These are phyloP conservation scores for Chamaenerion angustifolium DNA, from an alignment of 345 rosid species.

Conservation along the genomic window DNA sequence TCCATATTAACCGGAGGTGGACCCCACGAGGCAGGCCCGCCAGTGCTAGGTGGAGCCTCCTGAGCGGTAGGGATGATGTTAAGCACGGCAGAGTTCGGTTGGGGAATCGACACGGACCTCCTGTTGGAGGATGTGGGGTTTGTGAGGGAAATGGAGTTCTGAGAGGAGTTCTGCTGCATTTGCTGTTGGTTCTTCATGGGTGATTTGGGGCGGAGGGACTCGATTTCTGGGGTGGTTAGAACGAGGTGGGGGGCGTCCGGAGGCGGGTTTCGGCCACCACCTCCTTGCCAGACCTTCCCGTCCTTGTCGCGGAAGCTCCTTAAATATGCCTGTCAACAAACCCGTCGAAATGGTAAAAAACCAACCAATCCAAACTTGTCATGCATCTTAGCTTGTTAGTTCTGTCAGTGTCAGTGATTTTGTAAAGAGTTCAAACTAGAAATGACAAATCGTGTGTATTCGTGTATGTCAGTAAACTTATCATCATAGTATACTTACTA, in stretches of 20 bases:
- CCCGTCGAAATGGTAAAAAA: no score
- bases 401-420: no score
- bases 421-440: no score
- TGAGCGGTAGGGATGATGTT: conserved; percentile 6
- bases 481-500: no score
- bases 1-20: conserved; percentile 27
- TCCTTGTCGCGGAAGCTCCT: conserved; percentile 79
- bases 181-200: conserved; percentile 97
- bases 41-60: no score
- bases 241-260: conserved; percentile 87
- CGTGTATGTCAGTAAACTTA: no score
- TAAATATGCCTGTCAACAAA: conserved; percentile 39
- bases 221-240: conserved; percentile 75
- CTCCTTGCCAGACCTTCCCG: conserved; percentile 98
- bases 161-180: conserved; percentile 36
- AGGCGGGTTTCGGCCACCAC: conserved; percentile 95
- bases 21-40: conserved; percentile 19
- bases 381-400: no score
- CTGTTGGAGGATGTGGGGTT: conserved; percentile 40
- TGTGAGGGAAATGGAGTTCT: conserved; percentile 51
- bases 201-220: conserved; percentile 79
- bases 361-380: no score
- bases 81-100: conserved; percentile 39
- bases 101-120: conserved; percentile 62
- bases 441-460: no score